Evolutionary conservation across 2,329 filamentous ascomycete species (phyloP).

Genomic region (Fusarium sp.): DNA sequence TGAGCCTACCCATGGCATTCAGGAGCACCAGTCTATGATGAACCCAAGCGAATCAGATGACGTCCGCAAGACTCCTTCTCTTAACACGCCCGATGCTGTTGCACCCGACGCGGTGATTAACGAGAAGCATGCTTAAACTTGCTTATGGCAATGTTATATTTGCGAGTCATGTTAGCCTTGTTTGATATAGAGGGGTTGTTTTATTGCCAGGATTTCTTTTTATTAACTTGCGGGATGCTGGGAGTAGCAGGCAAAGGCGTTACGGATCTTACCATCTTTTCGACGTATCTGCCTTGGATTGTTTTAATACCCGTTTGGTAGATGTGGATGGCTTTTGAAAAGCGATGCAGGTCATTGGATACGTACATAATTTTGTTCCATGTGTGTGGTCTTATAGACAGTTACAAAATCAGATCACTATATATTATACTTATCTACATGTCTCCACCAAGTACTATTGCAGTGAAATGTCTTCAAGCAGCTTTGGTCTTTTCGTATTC

Average conservation of each 20-base stretch:
- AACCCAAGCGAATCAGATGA: conserved; percentile 44
- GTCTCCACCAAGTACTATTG: too few species aligned
- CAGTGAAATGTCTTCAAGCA: too few species aligned
- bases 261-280: conserved; percentile 23
- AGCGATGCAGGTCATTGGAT: conserved; percentile 32
- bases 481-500: neutral
- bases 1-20: conserved; percentile 75
- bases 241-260: conserved; percentile 43
- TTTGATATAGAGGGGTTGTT: conserved; percentile 30
- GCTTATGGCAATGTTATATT: neutral
- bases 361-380: conserved; percentile 26
- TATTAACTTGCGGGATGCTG: conserved; percentile 15
- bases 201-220: conserved; percentile 3
- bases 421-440: neutral
- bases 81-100: conserved; percentile 18
- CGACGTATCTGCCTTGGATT: conserved; percentile 13
- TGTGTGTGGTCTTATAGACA: conserved; percentile 32
- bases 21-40: conserved; percentile 64
- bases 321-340: conserved; percentile 35
- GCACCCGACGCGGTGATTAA: conserved; percentile 16
- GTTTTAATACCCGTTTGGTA: conserved; percentile 39
- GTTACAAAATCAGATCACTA: conserved; percentile 32
- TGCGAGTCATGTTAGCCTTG: conserved; percentile 32
- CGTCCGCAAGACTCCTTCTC: conserved; percentile 37
- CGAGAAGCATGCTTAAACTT: conserved; percentile 26